These are phyloP conservation scores for Chaetomium cochliodes DNA, from an alignment of 495 filamentous ascomycete genomes.

Conservation along the genomic window DNA sequence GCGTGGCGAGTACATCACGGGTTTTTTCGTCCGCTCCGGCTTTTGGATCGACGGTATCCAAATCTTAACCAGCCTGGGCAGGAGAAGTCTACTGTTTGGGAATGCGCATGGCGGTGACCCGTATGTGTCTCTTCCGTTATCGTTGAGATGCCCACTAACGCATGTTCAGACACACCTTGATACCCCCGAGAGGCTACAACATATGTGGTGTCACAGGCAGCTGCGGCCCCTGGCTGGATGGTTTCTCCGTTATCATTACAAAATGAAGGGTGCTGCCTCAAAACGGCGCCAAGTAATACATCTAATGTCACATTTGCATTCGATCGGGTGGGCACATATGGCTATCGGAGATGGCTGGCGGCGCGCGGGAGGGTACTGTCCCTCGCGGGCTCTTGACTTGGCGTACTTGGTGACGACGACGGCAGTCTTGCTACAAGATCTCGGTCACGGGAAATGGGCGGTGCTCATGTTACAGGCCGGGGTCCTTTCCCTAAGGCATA, in stretches of 20 bases:
- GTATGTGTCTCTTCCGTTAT: conserved; percentile 51
- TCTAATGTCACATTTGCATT: neutral
- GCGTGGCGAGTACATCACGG: conserved; percentile 80
- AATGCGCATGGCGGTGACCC: conserved; percentile 76
- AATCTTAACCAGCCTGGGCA: conserved; percentile 81
- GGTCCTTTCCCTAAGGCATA: neutral
- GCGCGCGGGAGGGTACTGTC: neutral
- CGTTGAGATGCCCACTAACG: conserved; percentile 7
- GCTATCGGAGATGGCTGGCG: neutral
- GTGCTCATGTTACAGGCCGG: neutral
- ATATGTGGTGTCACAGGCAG: conserved; percentile 86
- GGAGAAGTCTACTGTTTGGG: conserved; percentile 82
- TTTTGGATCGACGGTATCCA: conserved; percentile 89
- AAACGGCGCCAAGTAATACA: neutral
- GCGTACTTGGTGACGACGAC: neutral
- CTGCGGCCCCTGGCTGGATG: conserved; percentile 79
- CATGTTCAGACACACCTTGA: conserved; percentile 70
- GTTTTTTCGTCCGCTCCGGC: conserved; percentile 81
- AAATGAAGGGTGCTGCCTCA: conserved; percentile 43
- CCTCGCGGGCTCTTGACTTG: neutral
- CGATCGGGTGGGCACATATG: neutral
- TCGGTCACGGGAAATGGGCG: neutral
- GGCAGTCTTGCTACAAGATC: neutral
- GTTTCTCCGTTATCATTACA: conserved; percentile 82
- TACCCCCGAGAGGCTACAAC: conserved; percentile 85